Base-by-base conservation (phyloP, 352 stramenopile genomes). In the Phytopythium delawarense region DNA sequence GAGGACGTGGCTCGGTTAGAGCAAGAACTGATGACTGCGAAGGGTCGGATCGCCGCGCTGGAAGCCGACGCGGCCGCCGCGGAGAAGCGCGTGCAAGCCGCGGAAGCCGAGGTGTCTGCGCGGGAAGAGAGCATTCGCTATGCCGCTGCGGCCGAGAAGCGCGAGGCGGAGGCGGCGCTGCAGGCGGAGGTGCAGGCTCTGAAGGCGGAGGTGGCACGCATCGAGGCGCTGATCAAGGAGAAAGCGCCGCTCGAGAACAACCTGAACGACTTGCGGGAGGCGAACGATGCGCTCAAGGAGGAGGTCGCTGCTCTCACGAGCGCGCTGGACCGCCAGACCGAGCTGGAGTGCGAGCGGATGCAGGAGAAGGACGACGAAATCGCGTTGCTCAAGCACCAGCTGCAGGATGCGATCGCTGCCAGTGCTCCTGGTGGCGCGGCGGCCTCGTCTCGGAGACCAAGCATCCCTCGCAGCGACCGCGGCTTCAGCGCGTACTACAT, bases 281-380 rank as follows among this genome's bases (percentile, higher is more conserved):
- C 53, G 34, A 84, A 85, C 49, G 71, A 71, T 37, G 45, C 37
- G 12, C 59, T 91, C 13, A 57, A 64, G 32, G 23, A 57, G 5
- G 66, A 83, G 6, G 46, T 86, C 23, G 28, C 62, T 7, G 28
- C 39, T 1, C 58, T 89, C 11, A 76, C 71, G 62, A 76, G 79
- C 39, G 68, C 79, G 7, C 40, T 79, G 12, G 63, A 67, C 30
- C 64, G 55, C 12, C 78, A 84, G 59, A 78, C 66, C 9, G 69
- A 84, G 25, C 61, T 63, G 1, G 67, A 73, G 11, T 66, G 75
- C 37, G 68, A 86, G 57, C 74, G 75, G 58, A 61, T 88, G 46
- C 63, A 76, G 49, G 64, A 67, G 21, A 90, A 90, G 61, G 72
- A 89, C 37, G 42, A 66, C 9, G 78, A 92, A 59, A 69, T 90